Base-by-base conservation (phyloP, 371 early-diverging fungal species). In the Sporodiniella umbellata region DNA sequence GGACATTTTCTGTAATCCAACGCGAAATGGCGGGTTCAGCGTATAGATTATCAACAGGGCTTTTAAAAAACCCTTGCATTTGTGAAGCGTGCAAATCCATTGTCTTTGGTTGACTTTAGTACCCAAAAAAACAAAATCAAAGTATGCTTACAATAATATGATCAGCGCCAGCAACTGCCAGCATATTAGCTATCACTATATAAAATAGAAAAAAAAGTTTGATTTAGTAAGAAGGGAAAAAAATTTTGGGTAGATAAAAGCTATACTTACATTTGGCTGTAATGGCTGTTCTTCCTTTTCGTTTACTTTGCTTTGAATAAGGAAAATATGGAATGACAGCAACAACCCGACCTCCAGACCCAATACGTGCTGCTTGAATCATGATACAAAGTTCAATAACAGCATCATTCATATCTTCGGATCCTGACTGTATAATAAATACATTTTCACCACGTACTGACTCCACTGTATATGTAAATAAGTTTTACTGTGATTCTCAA, bases 11-110 rank as follows among this genome's bases (percentile, higher is more conserved):
- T 17, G 69, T 70, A 53, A 98, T 92, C 89, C 92, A 96, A 61
- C 88, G 85, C 43, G 88, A 87, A 51, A 96, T 84, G 18, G 83
- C 83, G 23, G 99, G 98, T 66, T 96, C 95, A 26, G 96, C 95
- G 44, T 89, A 87, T 43, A 98, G 79, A 62, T 98, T 98, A 69
- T 98, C 99, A 3, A 96, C 90, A 10, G 98, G 98, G 26, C 84
- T 78, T 55, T 83, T 86, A 71, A 98, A 98, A 70, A 98, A 98
- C n/a, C 99, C 99, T 60, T 96, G 95, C 80, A 96, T 94, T 75
- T 94, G 94, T 23, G 87, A 85, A 22, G 93, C 90, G 56, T 94
- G 94, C 28, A 94, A 70, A 68, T 96, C 97, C 89, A 98, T 89
- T 10, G 98, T 97, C 75, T 75, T n/a, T n/a, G n/a, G n/a, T n/a